Base-by-base conservation (phyloP, 495 filamentous ascomycete genomes). In the Geoglossum glabrum region DNA sequence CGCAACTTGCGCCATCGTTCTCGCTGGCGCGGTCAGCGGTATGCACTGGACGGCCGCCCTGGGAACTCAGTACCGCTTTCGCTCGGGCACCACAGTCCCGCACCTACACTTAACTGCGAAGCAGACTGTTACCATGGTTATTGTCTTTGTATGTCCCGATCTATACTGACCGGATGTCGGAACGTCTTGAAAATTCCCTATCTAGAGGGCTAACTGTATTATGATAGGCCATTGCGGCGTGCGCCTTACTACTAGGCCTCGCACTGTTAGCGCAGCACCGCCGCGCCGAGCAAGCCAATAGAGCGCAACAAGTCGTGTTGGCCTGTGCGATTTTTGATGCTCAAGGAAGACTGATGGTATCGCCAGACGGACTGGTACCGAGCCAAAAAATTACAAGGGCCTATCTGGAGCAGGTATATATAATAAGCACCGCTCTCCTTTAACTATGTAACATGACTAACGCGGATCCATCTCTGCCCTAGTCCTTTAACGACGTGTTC, bases 1-100 rank as follows among this genome's bases (percentile, higher is more conserved):
- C 59, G 64, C 73, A 23, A 56, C 81, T 3, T 85, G 80, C 62
- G 85, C 84, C 7, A 65, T 76, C 26, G 56, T 89, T 7, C 72
- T 95, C 34, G 84, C 85, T 28, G 69, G 74, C 17, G 85, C 84
- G 34, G 86, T 90, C 2, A 86, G 80, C 19, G 86, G 85, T 1
- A 92, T 94, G 87, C 87, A 94, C 64, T 95, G 87, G 86, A 81
- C 81, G 19, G 87, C 86, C 15, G 74, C 82, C 3, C 70, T 81
- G 15, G 87, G 88, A 7, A 90, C 86, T 0, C 55, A 64, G 3
- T 92, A 89, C 64, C 69, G 65, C n/a, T 57, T 76, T 64, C 69
- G 65, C 61, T 10, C 6, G 5, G n/a, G 0, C 15, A 26, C 54
- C 6, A 61, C 47, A 45, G 66, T 25, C 26, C 36, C 66, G 57